Percentiles rank a stretch among this genome's conserved stretches.
phyloP scores from a whole-genome alignment of 352 stramenopile species.

The Phytopythium helicoides region DNA sequence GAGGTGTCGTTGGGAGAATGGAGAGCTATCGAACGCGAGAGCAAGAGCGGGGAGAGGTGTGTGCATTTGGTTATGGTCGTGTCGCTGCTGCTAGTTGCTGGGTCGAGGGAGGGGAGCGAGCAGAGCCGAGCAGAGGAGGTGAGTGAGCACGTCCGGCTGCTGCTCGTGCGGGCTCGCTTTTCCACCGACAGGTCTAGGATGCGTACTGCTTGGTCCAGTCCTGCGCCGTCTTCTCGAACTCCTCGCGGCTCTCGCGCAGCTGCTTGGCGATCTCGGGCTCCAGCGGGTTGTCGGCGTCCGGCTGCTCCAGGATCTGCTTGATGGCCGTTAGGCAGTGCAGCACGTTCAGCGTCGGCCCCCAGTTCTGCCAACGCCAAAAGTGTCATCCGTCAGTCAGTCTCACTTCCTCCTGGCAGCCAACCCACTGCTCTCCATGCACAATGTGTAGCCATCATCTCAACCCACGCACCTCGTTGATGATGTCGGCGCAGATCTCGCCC shows the following conservation, averaged over 20 bases:
- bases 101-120: neutral
- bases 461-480: constrained; percentile 84
- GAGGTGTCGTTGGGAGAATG: too few relatives aligned
- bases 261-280: constrained; percentile 95
- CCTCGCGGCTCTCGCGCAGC: constrained; percentile 90
- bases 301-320: constrained; percentile 95
- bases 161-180: neutral
- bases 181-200: constrained; percentile 34
- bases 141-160: neutral
- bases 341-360: constrained; percentile 95
- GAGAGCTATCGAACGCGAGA: too few relatives aligned
- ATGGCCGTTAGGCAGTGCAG: constrained; percentile 90
- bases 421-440: neutral
- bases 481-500: constrained; percentile 95
- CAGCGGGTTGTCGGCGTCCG: constrained; percentile 95
- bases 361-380: too few relatives aligned
- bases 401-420: too few relatives aligned
- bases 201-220: constrained; percentile 92
- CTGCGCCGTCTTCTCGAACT: constrained; percentile 92
- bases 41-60: too few relatives aligned
- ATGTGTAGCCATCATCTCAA: neutral
- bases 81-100: neutral
- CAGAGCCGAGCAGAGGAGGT: too few relatives aligned
- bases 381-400: neutral
- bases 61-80: neutral